These are phyloP conservation scores for Scytalidium sp. DNA, from an alignment of 2,329 filamentous ascomycete species.

Conservation along the genomic window DNA sequence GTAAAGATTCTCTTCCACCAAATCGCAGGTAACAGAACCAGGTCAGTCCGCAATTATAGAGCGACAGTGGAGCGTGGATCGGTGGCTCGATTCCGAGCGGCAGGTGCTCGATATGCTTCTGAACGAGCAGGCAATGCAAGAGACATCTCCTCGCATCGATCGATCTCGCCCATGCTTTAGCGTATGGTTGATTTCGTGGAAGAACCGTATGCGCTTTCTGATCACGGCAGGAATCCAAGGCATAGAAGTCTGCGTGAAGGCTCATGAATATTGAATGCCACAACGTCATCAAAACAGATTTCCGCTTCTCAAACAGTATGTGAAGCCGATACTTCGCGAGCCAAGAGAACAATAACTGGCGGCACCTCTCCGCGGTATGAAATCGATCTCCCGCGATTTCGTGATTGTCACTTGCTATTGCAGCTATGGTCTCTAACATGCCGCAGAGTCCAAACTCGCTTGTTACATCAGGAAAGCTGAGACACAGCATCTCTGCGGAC, in stretches of 20 bases:
- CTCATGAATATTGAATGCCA: conserved; percentile 16
- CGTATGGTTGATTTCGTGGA: too few relatives aligned
- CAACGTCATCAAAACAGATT: conserved; percentile 16
- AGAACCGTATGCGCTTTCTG: not conserved
- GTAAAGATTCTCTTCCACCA: not conserved
- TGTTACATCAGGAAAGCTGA: too few relatives aligned
- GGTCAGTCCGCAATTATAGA: conserved; percentile 8
- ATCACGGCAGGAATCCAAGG: conserved; percentile 14
- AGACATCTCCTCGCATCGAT: conserved; percentile 11
- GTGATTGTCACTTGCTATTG: too few relatives aligned
- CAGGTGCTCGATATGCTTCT: conserved; percentile 7
- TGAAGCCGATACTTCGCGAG: too few relatives aligned
- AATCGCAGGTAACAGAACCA: not conserved
- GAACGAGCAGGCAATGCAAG: conserved; percentile 11
- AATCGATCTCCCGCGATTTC: too few relatives aligned
- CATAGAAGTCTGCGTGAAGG: conserved; percentile 12
- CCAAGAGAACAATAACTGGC: too few relatives aligned
- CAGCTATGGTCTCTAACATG: too few relatives aligned
- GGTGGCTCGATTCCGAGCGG: conserved; percentile 10
- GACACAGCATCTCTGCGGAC: too few relatives aligned
- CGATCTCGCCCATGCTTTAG: conserved; percentile 6
- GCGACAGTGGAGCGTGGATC: conserved; percentile 10
- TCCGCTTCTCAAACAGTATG: too few relatives aligned
- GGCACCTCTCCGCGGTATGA: too few relatives aligned
- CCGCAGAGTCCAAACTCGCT: too few relatives aligned